Evolutionary conservation across 2,329 filamentous ascomycete species (phyloP).

Genomic region (Aspergillus brasiliensis): DNA sequence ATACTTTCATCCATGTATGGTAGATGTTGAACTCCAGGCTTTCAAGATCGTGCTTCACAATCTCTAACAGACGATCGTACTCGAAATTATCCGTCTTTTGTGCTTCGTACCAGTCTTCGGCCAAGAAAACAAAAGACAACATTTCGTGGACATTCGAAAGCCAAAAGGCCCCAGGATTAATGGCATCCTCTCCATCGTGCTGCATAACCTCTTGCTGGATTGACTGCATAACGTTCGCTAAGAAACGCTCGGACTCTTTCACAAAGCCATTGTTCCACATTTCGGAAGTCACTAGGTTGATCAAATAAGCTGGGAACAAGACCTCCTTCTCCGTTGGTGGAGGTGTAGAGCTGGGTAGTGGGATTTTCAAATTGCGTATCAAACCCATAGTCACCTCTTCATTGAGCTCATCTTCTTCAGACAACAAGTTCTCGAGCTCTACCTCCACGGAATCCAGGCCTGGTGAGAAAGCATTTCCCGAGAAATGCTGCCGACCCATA

Average conservation of each 20-base stretch:
- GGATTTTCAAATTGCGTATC: slow-evolving; percentile 95
- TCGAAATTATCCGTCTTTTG: slow-evolving; percentile 99
- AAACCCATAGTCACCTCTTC: slow-evolving; percentile 96
- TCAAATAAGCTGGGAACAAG: slow-evolving; percentile 96
- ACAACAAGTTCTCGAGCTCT: slow-evolving; percentile 89
- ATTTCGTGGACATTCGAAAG: slow-evolving; percentile 99
- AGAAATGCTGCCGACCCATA: slow-evolving; percentile 68
- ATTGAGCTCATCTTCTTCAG: slow-evolving; percentile 93
- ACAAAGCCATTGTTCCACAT: slow-evolving; percentile 99
- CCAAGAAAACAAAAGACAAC: slow-evolving; percentile 98
- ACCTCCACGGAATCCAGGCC: slow-evolving; percentile 88
- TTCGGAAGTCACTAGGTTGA: slow-evolving; percentile 97
- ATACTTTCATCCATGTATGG: slow-evolving; percentile 99
- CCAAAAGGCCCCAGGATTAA: slow-evolving; percentile 98
- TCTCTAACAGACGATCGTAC: slow-evolving; percentile 94
- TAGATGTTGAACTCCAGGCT: slow-evolving; percentile 99
- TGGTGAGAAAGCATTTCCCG: slow-evolving; percentile 75
- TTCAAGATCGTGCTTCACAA: slow-evolving; percentile 98
- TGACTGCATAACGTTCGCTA: slow-evolving; percentile 99
- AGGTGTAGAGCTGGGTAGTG: slow-evolving; percentile 79
- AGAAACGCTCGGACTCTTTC: slow-evolving; percentile 97
- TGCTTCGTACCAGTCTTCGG: slow-evolving; percentile 98
- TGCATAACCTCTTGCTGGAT: slow-evolving; percentile 99
- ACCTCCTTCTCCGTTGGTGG: slow-evolving; percentile 98
- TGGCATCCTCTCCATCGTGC: slow-evolving; percentile 93